These are phyloP conservation scores for Lachancea thermotolerans DNA, from an alignment of 805 yeast species.

Conservation along the genomic window DNA sequence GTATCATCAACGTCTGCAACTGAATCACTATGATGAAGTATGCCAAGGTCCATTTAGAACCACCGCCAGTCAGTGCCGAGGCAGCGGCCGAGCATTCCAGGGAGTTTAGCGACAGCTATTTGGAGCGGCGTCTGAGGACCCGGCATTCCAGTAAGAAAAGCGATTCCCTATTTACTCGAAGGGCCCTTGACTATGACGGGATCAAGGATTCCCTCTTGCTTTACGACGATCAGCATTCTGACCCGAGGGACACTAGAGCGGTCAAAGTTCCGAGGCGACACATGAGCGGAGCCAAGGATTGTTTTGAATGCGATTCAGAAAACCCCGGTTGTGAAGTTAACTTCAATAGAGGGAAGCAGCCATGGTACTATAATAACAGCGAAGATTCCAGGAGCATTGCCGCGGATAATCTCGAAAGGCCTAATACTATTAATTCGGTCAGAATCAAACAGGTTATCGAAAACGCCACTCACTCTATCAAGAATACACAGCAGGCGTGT, in stretches of 20 bases:
- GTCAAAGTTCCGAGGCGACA: constrained; percentile 2
- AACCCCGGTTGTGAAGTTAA: background rate
- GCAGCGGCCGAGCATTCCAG: background rate
- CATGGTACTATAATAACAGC: constrained; percentile 3
- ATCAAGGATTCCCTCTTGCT: constrained; percentile 6
- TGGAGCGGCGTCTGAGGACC: background rate
- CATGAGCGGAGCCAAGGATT: constrained; percentile 6
- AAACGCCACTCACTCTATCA: constrained; percentile 5
- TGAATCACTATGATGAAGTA: background rate
- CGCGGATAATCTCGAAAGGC: background rate
- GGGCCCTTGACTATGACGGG: background rate
- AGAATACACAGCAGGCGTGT: constrained; percentile 5
- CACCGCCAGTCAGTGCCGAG: background rate
- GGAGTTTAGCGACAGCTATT: background rate
- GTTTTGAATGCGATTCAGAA: background rate
- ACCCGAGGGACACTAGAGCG: background rate
- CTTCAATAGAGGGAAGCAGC: constrained; percentile 3
- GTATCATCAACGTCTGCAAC: too few relatives aligned
- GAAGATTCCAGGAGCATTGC: background rate
- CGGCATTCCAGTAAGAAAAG: constrained; percentile 4
- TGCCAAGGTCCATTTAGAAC: background rate
- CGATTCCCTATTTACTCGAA: constrained; percentile 1
- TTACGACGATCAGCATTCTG: constrained; percentile 3
- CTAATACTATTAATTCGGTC: constrained; percentile 2
- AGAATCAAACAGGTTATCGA: constrained; percentile 2